Evolutionary conservation across 1,284 basidiomycete species (phyloP).

Genomic region (Ceratobasidium papillatum): DNA sequence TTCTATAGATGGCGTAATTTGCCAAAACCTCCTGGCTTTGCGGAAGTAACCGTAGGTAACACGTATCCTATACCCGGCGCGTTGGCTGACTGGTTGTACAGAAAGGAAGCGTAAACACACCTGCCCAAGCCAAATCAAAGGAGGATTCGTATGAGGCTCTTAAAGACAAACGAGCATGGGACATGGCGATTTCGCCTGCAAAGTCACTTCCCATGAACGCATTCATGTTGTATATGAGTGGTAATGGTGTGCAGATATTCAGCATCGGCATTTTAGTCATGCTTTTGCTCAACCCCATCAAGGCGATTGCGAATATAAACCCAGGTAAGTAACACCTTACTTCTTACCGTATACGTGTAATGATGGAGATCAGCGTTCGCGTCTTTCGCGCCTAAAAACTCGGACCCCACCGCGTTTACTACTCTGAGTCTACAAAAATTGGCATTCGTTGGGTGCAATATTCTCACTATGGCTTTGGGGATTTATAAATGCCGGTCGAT

Average conservation of each 20-base stretch:
- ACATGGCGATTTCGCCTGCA: constrained; percentile 81
- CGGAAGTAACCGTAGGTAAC: constrained; percentile 46
- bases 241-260: constrained; percentile 90
- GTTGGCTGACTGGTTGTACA: neutral
- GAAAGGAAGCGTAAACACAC: constrained; percentile 29
- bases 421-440: constrained; percentile 56
- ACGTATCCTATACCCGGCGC: neutral
- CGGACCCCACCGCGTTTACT: constrained; percentile 53
- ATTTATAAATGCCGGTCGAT: constrained; percentile 91
- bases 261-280: constrained; percentile 93
- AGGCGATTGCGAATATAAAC: constrained; percentile 79
- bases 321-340: constrained; percentile 61
- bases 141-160: constrained; percentile 60
- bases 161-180: constrained; percentile 87
- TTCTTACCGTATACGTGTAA: neutral
- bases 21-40: constrained; percentile 69
- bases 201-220: constrained; percentile 93
- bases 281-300: constrained; percentile 83
- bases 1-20: constrained; percentile 65
- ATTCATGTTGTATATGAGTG: constrained; percentile 97
- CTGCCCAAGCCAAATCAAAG: constrained; percentile 24
- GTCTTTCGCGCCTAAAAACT: constrained; percentile 53
- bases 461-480: constrained; percentile 78
- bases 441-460: constrained; percentile 73
- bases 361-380: constrained; percentile 40